Conservation (phyloP, 2,329 filamentous ascomycete genomes). For the Alternaria sp. region DNA sequence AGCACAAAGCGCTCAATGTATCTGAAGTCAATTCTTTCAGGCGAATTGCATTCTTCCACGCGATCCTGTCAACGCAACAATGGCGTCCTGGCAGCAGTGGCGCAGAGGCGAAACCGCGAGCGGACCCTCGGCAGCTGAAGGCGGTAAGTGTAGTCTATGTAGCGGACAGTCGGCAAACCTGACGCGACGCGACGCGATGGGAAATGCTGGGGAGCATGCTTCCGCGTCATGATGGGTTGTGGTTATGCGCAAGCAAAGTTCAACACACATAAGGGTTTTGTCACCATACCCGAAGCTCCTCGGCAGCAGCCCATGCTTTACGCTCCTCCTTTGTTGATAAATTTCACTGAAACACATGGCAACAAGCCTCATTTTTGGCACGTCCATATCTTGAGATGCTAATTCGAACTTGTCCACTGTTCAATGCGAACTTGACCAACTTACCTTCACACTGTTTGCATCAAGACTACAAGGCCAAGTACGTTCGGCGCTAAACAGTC, state of each 20-base stretch:
- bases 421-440: background rate
- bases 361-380: background rate
- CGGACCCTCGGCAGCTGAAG: background rate
- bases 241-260: slow-evolving; percentile 4
- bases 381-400: background rate
- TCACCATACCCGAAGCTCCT: background rate
- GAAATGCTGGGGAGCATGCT: background rate
- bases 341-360: background rate
- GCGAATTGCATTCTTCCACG: slow-evolving; percentile 23
- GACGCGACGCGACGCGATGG: background rate
- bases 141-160: background rate
- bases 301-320: background rate
- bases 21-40: slow-evolving; percentile 10
- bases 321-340: background rate
- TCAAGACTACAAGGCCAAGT: background rate
- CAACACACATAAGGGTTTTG: background rate
- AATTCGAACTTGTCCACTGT: background rate
- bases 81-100: slow-evolving; percentile 8
- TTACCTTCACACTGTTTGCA: background rate
- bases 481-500: background rate
- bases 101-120: slow-evolving; percentile 7
- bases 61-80: slow-evolving; percentile 20
- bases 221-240: background rate
- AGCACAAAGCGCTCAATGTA: slow-evolving; percentile 12
- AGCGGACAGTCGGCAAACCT: background rate